Evolutionary conservation across 208 protist species (phyloP).

Genomic region (Lotmaria passim): DNA sequence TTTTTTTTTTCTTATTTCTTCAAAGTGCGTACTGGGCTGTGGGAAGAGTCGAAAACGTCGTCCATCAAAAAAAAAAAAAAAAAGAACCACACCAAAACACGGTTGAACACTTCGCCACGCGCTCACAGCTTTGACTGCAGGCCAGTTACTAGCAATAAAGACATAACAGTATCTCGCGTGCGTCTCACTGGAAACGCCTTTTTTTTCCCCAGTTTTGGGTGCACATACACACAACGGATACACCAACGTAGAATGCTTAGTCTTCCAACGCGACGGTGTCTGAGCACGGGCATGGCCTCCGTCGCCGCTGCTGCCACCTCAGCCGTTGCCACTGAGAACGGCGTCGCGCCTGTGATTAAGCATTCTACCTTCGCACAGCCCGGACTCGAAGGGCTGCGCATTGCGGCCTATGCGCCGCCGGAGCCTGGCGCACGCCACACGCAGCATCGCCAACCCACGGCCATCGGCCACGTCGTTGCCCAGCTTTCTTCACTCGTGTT

Average conservation of each 20-base stretch:
- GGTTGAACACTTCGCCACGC: too few species aligned
- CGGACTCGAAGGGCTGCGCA: conserved; percentile 61
- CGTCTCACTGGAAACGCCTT: neutral
- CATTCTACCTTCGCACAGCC: conserved; percentile 38
- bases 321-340: neutral
- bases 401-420: conserved; percentile 49
- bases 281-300: neutral
- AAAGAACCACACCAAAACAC: too few species aligned
- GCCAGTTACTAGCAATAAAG: too few species aligned
- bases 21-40: too few species aligned
- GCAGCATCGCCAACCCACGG: conserved; percentile 45
- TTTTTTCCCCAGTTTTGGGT: neutral
- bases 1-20: too few species aligned
- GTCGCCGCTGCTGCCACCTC: neutral
- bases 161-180: too few species aligned
- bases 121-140: too few species aligned
- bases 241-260: neutral
- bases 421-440: conserved; percentile 29
- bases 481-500: conserved; percentile 78
- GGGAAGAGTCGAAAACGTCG: too few species aligned
- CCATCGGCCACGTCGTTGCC: conserved; percentile 76
- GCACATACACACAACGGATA: neutral
- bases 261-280: conserved; percentile 13
- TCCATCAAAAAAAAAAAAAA: too few species aligned
- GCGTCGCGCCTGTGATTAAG: conserved; percentile 13